phyloP scores from a whole-genome alignment of 2,329 filamentous ascomycete species.

The Cladosporium colombiae region DNA sequence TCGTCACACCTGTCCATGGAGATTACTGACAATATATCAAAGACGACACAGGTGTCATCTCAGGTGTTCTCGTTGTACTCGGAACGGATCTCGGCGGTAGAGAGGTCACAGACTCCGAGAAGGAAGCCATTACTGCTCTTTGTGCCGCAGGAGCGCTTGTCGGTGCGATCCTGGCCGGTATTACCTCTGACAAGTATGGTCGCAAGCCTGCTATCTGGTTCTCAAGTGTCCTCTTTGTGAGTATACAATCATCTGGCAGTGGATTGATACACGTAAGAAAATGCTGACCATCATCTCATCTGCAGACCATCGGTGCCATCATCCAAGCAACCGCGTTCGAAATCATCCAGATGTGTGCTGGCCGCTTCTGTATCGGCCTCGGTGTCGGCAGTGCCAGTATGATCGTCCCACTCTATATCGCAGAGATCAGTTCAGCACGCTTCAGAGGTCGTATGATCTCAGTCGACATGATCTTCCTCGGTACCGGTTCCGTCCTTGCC shows the following conservation, averaged over 20 bases:
- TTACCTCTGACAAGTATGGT: conserved; percentile 41
- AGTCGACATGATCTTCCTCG: conserved; percentile 79
- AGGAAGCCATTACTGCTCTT: conserved; percentile 23
- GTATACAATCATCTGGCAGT: neutral
- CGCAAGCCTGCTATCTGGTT: conserved; percentile 64
- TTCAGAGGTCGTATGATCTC: conserved; percentile 80
- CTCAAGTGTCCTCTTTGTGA: conserved; percentile 67
- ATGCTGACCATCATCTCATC: neutral
- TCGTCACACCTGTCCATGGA: accelerated
- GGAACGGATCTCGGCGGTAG: conserved; percentile 3
- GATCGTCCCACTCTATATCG: conserved; percentile 63
- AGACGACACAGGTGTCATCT: conserved; percentile 26
- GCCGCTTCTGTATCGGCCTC: conserved; percentile 67
- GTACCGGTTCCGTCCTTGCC: conserved; percentile 83
- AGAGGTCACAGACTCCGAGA: conserved; percentile 18
- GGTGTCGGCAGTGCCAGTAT: conserved; percentile 70
- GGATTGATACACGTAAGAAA: neutral
- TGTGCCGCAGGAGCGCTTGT: conserved; percentile 22
- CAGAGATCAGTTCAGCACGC: conserved; percentile 76
- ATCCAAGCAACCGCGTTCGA: conserved; percentile 61
- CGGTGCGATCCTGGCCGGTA: conserved; percentile 17
- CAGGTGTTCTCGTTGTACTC: conserved; percentile 23
- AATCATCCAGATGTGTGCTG: conserved; percentile 65
- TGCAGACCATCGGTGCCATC: conserved; percentile 46
- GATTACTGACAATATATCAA: neutral